Conservation (phyloP, 805 yeast species). For the Yarrowia sp. region DNA sequence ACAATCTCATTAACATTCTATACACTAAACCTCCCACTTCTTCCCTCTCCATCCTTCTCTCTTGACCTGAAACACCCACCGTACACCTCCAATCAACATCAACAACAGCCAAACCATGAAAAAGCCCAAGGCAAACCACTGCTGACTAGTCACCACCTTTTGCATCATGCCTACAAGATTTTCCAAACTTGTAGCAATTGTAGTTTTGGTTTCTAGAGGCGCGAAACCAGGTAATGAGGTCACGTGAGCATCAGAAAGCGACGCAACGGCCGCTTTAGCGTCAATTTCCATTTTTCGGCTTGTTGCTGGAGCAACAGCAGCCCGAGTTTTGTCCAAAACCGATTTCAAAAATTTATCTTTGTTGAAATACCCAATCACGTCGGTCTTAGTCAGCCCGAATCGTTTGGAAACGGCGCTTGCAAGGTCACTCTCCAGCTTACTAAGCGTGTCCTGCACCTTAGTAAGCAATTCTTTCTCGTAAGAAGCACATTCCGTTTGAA, state of each 20-base stretch:
- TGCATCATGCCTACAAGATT: conserved; percentile 8
- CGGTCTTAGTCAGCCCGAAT: neutral
- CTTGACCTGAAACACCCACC: neutral
- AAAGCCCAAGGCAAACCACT: neutral
- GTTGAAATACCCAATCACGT: neutral
- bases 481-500: neutral
- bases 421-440: neutral
- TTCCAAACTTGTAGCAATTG: conserved; percentile 7
- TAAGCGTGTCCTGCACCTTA: neutral
- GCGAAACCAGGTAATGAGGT: conserved; percentile 1
- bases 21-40: neutral
- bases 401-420: neutral
- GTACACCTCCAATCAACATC: neutral
- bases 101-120: neutral
- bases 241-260: neutral
- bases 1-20: neutral
- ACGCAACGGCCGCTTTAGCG: neutral
- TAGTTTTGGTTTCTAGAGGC: neutral
- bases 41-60: neutral
- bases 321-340: neutral
- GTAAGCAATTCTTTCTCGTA: neutral
- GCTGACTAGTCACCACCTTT: neutral
- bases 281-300: neutral
- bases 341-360: neutral
- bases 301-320: neutral